These are phyloP conservation scores for Acanthamoeba healyi DNA, from an alignment of 208 protist species.

Conservation along the genomic window DNA sequence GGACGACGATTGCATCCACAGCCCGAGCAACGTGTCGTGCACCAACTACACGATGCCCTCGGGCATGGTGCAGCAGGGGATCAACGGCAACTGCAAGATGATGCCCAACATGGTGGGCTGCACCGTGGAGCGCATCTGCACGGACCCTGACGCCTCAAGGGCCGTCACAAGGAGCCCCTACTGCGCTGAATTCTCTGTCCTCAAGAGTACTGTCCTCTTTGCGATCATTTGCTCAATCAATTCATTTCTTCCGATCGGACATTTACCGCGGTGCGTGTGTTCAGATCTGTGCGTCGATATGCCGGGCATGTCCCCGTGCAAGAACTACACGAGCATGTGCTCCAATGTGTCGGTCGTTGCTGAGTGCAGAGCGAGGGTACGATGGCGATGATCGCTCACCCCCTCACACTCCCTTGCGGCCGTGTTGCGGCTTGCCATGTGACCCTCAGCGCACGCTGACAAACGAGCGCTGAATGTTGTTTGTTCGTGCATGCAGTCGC, in stretches of 20 bases:
- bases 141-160: background rate
- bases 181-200: background rate
- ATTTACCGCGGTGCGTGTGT: no score
- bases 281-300: slow-evolving; percentile 64
- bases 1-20: background rate
- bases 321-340: slow-evolving; percentile 61
- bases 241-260: background rate
- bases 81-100: background rate
- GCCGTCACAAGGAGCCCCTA: background rate
- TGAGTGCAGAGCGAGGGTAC: no score
- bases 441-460: no score
- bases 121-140: slow-evolving; percentile 3
- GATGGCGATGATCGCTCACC: no score
- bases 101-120: slow-evolving; percentile 10
- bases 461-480: no score
- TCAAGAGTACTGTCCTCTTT: slow-evolving; percentile 5
- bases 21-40: background rate
- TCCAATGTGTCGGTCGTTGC: background rate
- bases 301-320: slow-evolving; percentile 73
- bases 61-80: background rate
- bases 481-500: background rate
- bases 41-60: background rate
- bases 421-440: no score
- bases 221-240: background rate
- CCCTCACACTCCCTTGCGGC: background rate